A percentile compares a stretch with the other conserved stretches of the same genome.
phyloP scores from a whole-genome alignment of 2,329 filamentous ascomycete species.

The Ceratocystis papillata region DNA sequence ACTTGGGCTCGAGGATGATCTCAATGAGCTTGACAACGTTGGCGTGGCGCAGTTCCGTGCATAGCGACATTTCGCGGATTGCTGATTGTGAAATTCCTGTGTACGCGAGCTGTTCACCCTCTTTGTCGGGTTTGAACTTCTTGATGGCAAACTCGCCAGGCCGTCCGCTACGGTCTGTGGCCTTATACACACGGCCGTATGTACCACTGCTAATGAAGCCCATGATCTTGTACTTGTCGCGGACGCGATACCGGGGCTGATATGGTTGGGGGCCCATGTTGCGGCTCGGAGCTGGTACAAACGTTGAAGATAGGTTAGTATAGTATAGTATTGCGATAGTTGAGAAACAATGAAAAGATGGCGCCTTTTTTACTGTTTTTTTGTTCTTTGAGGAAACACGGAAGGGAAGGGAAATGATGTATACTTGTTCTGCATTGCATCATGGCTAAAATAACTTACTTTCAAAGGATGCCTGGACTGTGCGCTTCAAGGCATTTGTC shows the following conservation, averaged over 20 bases:
- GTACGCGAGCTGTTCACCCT: conserved; percentile 87
- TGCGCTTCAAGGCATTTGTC: conserved; percentile 45
- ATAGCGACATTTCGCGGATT: conserved; percentile 93
- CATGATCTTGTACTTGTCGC: conserved; percentile 89
- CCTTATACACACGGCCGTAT: conserved; percentile 97
- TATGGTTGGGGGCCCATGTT: conserved; percentile 33
- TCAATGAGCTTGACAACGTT: conserved; percentile 89
- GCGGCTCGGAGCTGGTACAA: not conserved
- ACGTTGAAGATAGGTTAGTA: not conserved
- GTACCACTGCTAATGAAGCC: conserved; percentile 98
- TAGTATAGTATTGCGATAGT: not conserved
- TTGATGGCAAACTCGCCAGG: conserved; percentile 92
- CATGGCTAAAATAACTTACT: conserved; percentile 30
- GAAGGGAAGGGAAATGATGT: no score
- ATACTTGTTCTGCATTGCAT: not conserved
- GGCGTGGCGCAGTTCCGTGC: conserved; percentile 75
- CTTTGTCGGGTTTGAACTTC: conserved; percentile 99
- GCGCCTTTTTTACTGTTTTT: no score
- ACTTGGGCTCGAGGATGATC: conserved; percentile 96
- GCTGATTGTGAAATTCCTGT: conserved; percentile 96
- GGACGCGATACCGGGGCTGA: conserved; percentile 73
- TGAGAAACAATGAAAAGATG: no score
- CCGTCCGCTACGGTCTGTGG: conserved; percentile 56
- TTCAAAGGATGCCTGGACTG: conserved; percentile 31
- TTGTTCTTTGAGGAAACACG: no score